Evolutionary conservation across 129 eudicot species (phyloP).

Genomic region (Gnaphalium uliginosum): DNA sequence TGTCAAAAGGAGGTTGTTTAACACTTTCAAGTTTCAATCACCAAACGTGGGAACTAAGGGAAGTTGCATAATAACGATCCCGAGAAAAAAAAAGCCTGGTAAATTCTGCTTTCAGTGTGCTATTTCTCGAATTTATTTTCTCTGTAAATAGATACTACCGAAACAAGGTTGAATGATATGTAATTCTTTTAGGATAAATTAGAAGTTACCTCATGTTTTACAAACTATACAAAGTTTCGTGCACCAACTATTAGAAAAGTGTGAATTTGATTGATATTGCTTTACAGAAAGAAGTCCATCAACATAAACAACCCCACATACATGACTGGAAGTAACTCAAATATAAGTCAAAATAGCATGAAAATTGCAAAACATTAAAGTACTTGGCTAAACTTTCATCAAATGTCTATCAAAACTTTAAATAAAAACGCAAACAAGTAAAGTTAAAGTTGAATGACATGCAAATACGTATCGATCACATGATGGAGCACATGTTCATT

Average conservation of each 20-base stretch:
- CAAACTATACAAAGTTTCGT: too few species aligned
- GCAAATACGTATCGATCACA: not conserved
- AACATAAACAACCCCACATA: not conserved
- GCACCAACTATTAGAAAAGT: too few species aligned
- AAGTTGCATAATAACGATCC: constrained; percentile 16
- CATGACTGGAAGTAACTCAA: not conserved
- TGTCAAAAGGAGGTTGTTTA: constrained; percentile 60
- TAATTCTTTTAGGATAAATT: not conserved
- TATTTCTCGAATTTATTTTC: not conserved
- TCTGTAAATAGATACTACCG: constrained; percentile 14
- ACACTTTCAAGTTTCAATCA: constrained; percentile 28
- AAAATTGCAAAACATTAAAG: not conserved
- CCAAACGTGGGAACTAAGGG: not conserved
- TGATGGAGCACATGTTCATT: not conserved
- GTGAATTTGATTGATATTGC: not conserved
- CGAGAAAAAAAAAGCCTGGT: not conserved
- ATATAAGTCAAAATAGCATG: not conserved
- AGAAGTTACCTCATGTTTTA: not conserved
- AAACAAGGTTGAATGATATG: not conserved
- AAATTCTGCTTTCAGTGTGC: constrained; percentile 13
- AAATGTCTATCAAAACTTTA: not conserved
- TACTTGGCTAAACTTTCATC: not conserved
- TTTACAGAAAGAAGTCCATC: not conserved
- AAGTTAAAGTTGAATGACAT: not conserved
- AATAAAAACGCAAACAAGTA: not conserved